Evolutionary conservation across 2,329 filamentous ascomycete species (phyloP).

Genomic region (Septoria petroselini): DNA sequence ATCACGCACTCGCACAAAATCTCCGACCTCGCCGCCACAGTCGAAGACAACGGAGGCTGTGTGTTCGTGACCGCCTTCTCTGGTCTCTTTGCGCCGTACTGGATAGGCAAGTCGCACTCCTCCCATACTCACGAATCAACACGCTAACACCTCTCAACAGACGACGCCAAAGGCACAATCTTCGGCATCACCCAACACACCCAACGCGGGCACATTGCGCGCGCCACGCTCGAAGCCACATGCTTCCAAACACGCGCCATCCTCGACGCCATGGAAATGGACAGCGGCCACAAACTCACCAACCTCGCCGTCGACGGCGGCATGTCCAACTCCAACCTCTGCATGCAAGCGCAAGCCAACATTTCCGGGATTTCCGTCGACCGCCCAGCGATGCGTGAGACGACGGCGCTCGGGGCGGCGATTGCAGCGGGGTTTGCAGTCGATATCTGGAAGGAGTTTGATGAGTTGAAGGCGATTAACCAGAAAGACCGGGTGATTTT

Average conservation of each 20-base stretch:
- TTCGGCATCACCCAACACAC: constrained; percentile 63
- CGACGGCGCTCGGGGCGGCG: constrained; percentile 81
- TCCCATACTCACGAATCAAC: too few relatives aligned
- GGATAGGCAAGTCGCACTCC: constrained; percentile 54
- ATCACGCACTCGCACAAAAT: constrained; percentile 63
- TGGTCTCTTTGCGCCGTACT: constrained; percentile 88
- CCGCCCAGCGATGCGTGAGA: constrained; percentile 84
- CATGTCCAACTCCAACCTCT: constrained; percentile 82
- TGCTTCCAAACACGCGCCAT: constrained; percentile 95
- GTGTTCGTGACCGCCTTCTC: constrained; percentile 87
- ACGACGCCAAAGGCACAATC: constrained; percentile 83
- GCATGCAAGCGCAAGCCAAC: constrained; percentile 89
- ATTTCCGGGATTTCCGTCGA: constrained; percentile 79
- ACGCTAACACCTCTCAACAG: too few relatives aligned
- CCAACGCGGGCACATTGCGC: constrained; percentile 80
- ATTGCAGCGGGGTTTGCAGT: constrained; percentile 83
- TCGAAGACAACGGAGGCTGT: constrained; percentile 75
- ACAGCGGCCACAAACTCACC: constrained; percentile 71
- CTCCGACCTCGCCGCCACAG: constrained; percentile 61
- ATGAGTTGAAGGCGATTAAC: constrained; percentile 72
- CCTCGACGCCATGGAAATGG: constrained; percentile 84
- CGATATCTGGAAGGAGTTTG: constrained; percentile 71
- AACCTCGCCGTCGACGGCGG: constrained; percentile 82
- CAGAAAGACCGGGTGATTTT: constrained; percentile 67
- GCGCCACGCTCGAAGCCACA: constrained; percentile 84